Evolutionary conservation across 441 rosid species (phyloP).

Genomic region (Erysimum cheiri): DNA sequence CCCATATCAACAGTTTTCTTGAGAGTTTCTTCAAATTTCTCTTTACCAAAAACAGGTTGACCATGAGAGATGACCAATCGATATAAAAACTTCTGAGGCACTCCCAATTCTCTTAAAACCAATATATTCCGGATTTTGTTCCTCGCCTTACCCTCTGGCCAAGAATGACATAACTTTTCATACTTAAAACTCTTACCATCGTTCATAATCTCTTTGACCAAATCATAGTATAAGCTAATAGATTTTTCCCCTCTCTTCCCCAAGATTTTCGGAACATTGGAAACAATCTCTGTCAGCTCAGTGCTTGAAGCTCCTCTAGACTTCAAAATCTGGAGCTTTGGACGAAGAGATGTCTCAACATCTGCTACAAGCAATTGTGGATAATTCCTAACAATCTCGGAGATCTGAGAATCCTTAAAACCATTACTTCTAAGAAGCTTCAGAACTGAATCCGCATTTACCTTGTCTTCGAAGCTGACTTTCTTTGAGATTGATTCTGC

Average conservation of each 20-base stretch:
- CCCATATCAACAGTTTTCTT: constrained; percentile 40
- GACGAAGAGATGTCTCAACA: constrained; percentile 38
- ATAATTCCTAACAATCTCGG: constrained; percentile 36
- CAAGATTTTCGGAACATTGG: constrained; percentile 28
- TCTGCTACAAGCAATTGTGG: constrained; percentile 43
- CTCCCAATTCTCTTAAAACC: constrained; percentile 39
- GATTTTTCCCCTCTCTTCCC: constrained; percentile 23
- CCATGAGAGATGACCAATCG: constrained; percentile 22
- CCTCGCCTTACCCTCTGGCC: constrained; percentile 18
- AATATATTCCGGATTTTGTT: constrained; percentile 38
- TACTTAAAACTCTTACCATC: constrained; percentile 13
- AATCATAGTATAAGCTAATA: constrained; percentile 29
- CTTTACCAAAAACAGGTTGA: constrained; percentile 27
- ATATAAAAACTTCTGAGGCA: constrained; percentile 39
- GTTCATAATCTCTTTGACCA: constrained; percentile 26
- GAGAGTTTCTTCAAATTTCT: constrained; percentile 30
- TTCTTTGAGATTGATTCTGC: constrained; percentile 31
- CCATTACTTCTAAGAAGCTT: constrained; percentile 42
- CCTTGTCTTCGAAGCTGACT: constrained; percentile 19
- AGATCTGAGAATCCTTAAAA: constrained; percentile 44
- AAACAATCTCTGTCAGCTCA: constrained; percentile 36
- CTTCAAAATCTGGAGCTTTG: constrained; percentile 48
- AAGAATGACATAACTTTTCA: constrained; percentile 4
- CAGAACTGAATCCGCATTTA: constrained; percentile 40
- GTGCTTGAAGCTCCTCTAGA: constrained; percentile 42